Base-by-base conservation (phyloP, 2,329 filamentous ascomycete species). In the Colletotrichum eleusines region DNA sequence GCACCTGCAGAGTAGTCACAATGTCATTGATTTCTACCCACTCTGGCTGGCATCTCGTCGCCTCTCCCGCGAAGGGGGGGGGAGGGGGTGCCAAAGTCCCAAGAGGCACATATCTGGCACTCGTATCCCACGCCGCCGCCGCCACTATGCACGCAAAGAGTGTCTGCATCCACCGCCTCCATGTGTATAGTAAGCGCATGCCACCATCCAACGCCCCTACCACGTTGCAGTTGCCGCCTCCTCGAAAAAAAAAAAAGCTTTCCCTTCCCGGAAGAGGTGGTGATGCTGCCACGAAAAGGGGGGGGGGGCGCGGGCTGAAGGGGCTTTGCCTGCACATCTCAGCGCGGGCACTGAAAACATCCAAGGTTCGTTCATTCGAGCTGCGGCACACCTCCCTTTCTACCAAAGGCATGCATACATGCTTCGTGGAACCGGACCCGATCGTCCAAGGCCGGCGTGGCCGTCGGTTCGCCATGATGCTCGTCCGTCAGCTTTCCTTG, bases 291-390 rank as follows among this genome's bases (percentile, higher is more conserved):
- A 63, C 64, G 69, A 69, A n/a, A n/a, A n/a, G n/a, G 55, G 40
- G 42, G 16, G 40, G 16, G 16, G 40, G 33, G 31, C 42, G 40
- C 31, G 67, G 67, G 63, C 67, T 70, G 63, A 66, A 63, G 50
- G 46, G 69, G 69, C 51, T n/a, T n/a, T 71, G 69, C 69, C 48
- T 38, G 65, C 58, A 68, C 69, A 63, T 71, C 69, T 69, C 64
- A 53, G 58, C 44, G 63, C 35, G 48, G 55, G 35, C n/a, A 61
- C 5, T 31, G 28, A 26, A 31, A 9, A 35, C 20, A 53, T 23
- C 46, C 54, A 31, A 61, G 44, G n/a, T n/a, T n/a, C n/a, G 23
- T 42, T 26, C 14, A n/a, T 18, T 18, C 3, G 50, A 6, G n/a
- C 33, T 51, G 12, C 28, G 38, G 55, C 55, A 28, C 5, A 16